Conservation (phyloP, 1,139 yeast species). For the Tardiomyces depauwii region DNA sequence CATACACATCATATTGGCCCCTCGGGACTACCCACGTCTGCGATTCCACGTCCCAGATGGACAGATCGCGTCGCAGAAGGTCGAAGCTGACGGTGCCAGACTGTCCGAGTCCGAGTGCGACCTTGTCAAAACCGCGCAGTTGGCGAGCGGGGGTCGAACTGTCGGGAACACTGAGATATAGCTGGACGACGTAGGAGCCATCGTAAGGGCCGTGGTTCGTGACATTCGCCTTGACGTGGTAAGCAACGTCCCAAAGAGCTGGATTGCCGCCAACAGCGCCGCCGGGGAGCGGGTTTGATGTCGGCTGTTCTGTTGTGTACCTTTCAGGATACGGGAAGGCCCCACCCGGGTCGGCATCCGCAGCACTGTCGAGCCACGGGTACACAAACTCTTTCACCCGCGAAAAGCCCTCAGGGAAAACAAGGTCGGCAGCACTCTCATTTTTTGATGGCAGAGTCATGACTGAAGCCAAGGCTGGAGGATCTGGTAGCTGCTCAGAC, state of each 20-base stretch:
- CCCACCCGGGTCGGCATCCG: conserved; percentile 13
- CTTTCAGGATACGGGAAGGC: conserved; percentile 46
- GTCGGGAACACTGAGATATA: conserved; percentile 44
- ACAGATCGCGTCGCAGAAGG: conserved; percentile 43
- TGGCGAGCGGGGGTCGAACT: conserved; percentile 29
- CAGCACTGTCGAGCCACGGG: conserved; percentile 18
- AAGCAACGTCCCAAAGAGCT: conserved; percentile 34
- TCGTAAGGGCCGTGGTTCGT: conserved; percentile 39
- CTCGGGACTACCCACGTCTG: conserved; percentile 54
- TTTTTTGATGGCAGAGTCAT: conserved; percentile 28
- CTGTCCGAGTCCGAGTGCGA: conserved; percentile 35
- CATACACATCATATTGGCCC: conserved; percentile 45
- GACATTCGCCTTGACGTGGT: conserved; percentile 38
- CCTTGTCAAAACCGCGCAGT: conserved; percentile 51
- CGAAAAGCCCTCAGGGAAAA: conserved; percentile 32
- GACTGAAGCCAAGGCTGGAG: conserved; percentile 15
- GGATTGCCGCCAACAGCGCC: conserved; percentile 48
- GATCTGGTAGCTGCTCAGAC: conserved; percentile 38
- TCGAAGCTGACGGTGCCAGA: conserved; percentile 33
- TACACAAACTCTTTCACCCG: conserved; percentile 16
- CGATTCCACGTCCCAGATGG: conserved; percentile 46
- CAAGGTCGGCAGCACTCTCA: conserved; percentile 39
- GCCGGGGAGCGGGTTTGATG: conserved; percentile 38
- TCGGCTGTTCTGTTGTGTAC: conserved; percentile 30
- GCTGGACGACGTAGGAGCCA: conserved; percentile 46